Conservation (phyloP, 179 eudicot species). For the Sideroxylon spinosum region DNA sequence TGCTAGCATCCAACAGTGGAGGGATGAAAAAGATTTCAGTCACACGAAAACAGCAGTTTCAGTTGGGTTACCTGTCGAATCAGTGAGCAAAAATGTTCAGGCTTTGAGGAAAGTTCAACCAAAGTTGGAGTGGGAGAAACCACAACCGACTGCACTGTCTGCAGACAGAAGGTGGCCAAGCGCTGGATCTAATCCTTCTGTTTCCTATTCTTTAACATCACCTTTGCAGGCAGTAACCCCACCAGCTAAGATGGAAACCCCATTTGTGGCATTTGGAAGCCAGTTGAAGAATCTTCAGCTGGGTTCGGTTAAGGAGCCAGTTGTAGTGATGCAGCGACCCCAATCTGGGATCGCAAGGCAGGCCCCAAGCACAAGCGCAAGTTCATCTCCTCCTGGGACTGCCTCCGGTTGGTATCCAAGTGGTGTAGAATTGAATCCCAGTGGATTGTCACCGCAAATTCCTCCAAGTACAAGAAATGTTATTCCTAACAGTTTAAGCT, state of each 20-base stretch:
- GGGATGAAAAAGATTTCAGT: slow-evolving; percentile 69
- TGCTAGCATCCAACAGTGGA: slow-evolving; percentile 36
- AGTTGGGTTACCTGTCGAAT: slow-evolving; percentile 39
- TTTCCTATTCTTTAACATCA: slow-evolving; percentile 46
- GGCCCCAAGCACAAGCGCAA: slow-evolving; percentile 35
- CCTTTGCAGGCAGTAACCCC: slow-evolving; percentile 51
- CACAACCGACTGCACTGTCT: slow-evolving; percentile 35
- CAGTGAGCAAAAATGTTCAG: slow-evolving; percentile 41
- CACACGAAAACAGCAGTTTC: slow-evolving; percentile 53
- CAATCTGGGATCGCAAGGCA: slow-evolving; percentile 50
- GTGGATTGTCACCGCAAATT: slow-evolving; percentile 37
- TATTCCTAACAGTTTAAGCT: slow-evolving; percentile 37
- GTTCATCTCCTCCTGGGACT: slow-evolving; percentile 48
- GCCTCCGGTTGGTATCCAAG: slow-evolving; percentile 52
- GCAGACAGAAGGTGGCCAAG: slow-evolving; percentile 56
- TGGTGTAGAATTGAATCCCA: slow-evolving; percentile 29
- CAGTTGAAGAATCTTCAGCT: slow-evolving; percentile 56
- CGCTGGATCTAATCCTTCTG: slow-evolving; percentile 49
- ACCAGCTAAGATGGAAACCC: slow-evolving; percentile 46
- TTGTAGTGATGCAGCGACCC: slow-evolving; percentile 76
- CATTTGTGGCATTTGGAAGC: slow-evolving; percentile 32
- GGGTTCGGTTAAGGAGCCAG: slow-evolving; percentile 64
- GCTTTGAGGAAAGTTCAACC: slow-evolving; percentile 43
- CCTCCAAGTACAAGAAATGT: slow-evolving; percentile 51
- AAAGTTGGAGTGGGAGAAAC: slow-evolving; percentile 54